phyloP scores from a whole-genome alignment of 2,329 filamentous ascomycete genomes.

The Colletotrichum caudatum region DNA sequence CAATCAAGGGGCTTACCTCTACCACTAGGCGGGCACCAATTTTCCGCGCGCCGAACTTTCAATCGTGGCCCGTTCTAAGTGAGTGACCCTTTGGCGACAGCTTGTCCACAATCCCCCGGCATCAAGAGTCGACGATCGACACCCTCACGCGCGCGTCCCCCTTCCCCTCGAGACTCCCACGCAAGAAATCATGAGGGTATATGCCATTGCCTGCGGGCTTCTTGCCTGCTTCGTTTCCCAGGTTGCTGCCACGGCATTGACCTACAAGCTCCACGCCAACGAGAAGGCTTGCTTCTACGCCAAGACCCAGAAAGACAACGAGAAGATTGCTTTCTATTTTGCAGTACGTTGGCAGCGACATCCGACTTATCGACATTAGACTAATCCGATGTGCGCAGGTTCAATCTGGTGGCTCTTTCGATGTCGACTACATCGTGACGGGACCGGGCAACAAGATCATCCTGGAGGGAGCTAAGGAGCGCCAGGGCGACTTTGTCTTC shows the following conservation, averaged over 20 bases:
- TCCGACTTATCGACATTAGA: background rate
- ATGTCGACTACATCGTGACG: slow-evolving; percentile 91
- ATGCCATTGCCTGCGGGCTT: slow-evolving; percentile 72
- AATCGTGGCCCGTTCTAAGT: slow-evolving; percentile 42
- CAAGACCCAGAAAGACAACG: slow-evolving; percentile 78
- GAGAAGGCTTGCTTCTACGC: slow-evolving; percentile 98
- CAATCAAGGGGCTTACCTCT: slow-evolving; percentile 34
- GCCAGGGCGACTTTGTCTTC: slow-evolving; percentile 98
- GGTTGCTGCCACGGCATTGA: slow-evolving; percentile 88
- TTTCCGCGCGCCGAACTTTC: slow-evolving; percentile 41
- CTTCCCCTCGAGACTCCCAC: slow-evolving; percentile 26
- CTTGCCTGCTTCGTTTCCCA: slow-evolving; percentile 78
- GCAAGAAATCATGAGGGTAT: slow-evolving; percentile 71
- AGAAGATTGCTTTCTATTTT: slow-evolving; percentile 98
- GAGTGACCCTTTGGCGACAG: slow-evolving; percentile 44
- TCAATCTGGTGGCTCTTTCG: slow-evolving; percentile 97
- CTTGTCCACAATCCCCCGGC: slow-evolving; percentile 44
- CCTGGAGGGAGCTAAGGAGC: slow-evolving; percentile 87
- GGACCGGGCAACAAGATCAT: slow-evolving; percentile 86
- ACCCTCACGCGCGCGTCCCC: slow-evolving; percentile 32
- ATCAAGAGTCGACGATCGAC: slow-evolving; percentile 28
- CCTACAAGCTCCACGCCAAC: slow-evolving; percentile 89
- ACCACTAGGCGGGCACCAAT: slow-evolving; percentile 37
- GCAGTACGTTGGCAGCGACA: slow-evolving; percentile 72
- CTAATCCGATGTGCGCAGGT: slow-evolving; percentile 68